Evolutionary conservation across 1,284 basidiomycete species (phyloP).

Genomic region (Marasmius fiardii): DNA sequence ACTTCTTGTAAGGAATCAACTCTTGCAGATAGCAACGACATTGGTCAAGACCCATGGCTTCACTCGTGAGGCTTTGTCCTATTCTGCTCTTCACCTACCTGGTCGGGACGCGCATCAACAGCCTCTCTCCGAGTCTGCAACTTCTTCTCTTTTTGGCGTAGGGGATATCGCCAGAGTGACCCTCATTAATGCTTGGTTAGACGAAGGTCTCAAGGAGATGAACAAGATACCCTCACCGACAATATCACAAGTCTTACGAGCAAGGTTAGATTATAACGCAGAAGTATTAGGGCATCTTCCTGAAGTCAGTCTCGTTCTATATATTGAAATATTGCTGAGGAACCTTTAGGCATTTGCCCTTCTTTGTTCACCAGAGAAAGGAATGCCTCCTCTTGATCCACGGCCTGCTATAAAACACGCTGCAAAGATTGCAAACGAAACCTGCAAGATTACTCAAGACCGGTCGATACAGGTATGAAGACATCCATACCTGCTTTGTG

Average conservation of each 20-base stretch:
- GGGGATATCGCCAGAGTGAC: conserved; percentile 61
- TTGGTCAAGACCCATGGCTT: conserved; percentile 67
- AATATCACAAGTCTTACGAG: conserved; percentile 46
- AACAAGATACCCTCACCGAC: conserved; percentile 20
- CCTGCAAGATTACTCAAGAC: conserved; percentile 55
- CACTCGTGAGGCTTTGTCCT: conserved; percentile 64
- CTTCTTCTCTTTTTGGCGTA: conserved; percentile 71
- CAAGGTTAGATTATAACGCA: conserved; percentile 59
- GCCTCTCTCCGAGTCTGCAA: conserved; percentile 64
- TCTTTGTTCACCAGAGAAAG: conserved; percentile 46
- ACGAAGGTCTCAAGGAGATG: conserved; percentile 60
- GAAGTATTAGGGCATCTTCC: conserved; percentile 59
- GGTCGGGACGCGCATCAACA: conserved; percentile 34
- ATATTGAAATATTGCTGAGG: neutral
- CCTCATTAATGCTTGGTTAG: conserved; percentile 69
- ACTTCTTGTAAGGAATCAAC: conserved; percentile 24
- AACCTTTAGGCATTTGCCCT: conserved; percentile 57
- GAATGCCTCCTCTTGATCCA: conserved; percentile 52
- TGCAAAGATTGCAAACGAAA: conserved; percentile 60
- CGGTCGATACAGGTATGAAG: conserved; percentile 48
- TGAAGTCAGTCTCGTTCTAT: conserved; percentile 43
- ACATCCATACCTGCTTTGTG: neutral
- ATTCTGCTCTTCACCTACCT: conserved; percentile 53
- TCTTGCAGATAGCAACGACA: conserved; percentile 60
- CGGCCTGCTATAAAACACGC: conserved; percentile 57